Conservation (phyloP, 148 eudicot species). For the Rhododendron simsii region DNA sequence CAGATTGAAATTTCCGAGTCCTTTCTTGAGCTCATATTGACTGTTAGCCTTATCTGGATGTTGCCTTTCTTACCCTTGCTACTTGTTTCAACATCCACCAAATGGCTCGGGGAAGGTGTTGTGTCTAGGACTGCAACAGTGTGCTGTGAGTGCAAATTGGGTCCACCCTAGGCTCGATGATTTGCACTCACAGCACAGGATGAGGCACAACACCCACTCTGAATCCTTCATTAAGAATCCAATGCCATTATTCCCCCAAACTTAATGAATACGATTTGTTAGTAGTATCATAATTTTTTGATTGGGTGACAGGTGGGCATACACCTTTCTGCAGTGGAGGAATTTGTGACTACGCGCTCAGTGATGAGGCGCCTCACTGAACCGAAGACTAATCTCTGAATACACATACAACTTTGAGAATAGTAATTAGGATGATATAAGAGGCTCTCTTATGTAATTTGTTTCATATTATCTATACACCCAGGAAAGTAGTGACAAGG, state of each 20-base stretch:
- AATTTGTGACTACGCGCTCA: slow-evolving; percentile 85
- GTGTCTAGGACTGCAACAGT: slow-evolving; percentile 38
- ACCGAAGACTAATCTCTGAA: slow-evolving; percentile 68
- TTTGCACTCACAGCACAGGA: background rate
- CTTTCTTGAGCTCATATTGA: background rate
- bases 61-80: background rate
- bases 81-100: background rate
- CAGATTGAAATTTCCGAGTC: background rate
- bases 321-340: slow-evolving; percentile 92
- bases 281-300: background rate
- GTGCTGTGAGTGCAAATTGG: slow-evolving; percentile 50
- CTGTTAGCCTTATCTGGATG: background rate
- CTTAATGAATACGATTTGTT: background rate
- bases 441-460: background rate
- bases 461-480: background rate
- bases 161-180: background rate
- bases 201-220: background rate
- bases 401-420: background rate
- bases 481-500: background rate
- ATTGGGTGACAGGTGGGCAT: slow-evolving; percentile 58
- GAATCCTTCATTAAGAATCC: background rate
- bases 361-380: slow-evolving; percentile 58
- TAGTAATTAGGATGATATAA: background rate
- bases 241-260: background rate
- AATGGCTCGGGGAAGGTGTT: background rate